A percentile compares a stretch with the other conserved stretches of the same genome.
These are phyloP conservation scores for Paramyrothecium roridum DNA, from an alignment of 2,329 filamentous ascomycete species.

Conservation along the genomic window DNA sequence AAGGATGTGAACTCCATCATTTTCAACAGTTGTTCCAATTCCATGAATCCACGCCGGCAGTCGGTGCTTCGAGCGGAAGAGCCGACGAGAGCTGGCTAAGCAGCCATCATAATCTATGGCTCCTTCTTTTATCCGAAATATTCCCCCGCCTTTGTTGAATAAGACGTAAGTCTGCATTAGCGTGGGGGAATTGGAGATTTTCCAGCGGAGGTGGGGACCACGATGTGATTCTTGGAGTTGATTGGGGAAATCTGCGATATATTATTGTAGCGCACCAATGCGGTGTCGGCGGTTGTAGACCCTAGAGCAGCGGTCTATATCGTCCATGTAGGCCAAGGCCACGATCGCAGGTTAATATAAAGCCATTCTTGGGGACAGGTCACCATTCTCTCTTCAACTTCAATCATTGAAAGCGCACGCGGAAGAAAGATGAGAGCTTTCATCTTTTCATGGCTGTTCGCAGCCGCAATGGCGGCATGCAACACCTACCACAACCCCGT, in stretches of 20 bases:
- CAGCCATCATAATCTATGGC: no score
- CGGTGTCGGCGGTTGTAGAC: neutral
- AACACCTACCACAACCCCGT: slow-evolving; percentile 43
- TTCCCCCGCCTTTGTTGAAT: no score
- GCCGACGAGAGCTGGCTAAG: no score
- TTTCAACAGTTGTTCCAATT: no score
- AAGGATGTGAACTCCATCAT: no score
- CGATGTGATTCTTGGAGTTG: neutral
- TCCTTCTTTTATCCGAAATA: no score
- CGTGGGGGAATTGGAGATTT: no score
- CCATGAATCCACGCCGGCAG: no score
- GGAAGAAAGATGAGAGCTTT: neutral
- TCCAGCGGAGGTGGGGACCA: no score
- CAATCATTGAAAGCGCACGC: neutral
- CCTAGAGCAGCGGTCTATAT: neutral
- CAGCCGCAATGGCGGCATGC: neutral
- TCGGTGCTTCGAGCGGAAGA: no score
- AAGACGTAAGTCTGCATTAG: no score
- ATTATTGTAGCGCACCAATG: neutral
- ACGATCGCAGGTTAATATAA: neutral
- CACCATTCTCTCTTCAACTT: neutral
- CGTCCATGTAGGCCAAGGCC: neutral
- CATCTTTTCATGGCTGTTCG: neutral
- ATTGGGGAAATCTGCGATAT: no score
- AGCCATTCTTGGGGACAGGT: neutral